A percentile compares a stretch with the other conserved stretches of the same genome.
Evolutionary conservation across 2,329 filamentous ascomycete genomes (phyloP).

Genomic region (Verticillium klebahnii): DNA sequence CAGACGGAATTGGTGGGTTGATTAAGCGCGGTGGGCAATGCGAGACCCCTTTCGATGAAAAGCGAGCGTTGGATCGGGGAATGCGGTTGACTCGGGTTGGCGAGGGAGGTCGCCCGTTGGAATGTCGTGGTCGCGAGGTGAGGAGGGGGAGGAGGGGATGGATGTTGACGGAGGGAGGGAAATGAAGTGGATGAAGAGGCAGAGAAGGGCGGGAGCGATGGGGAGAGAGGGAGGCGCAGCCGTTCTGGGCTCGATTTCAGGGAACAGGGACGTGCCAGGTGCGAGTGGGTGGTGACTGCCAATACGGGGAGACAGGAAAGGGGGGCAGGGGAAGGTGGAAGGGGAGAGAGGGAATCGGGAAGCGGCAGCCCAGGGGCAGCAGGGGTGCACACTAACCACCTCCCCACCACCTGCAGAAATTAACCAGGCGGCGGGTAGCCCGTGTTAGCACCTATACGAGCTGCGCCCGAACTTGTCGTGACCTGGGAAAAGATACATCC

Average conservation of each 20-base stretch:
- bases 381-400: not conserved
- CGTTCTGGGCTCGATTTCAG: not conserved
- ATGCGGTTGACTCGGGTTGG: not conserved
- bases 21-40: not conserved
- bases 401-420: not conserved
- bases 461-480: not conserved
- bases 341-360: not conserved
- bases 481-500: not conserved
- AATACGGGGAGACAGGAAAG: not conserved
- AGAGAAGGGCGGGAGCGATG: not conserved
- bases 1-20: not conserved
- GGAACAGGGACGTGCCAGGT: not conserved
- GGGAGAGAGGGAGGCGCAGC: not conserved
- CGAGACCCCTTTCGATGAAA: not conserved
- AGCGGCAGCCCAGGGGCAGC: not conserved
- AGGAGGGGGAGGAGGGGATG: not conserved
- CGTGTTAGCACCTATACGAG: not conserved
- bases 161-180: not conserved
- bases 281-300: not conserved
- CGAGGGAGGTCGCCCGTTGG: not conserved
- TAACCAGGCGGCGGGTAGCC: not conserved
- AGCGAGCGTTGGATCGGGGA: not conserved
- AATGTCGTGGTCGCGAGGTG: not conserved
- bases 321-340: not conserved
- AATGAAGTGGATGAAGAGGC: not conserved